Conservation (phyloP, 495 filamentous ascomycete genomes). For the Penicillium coffeae region DNA sequence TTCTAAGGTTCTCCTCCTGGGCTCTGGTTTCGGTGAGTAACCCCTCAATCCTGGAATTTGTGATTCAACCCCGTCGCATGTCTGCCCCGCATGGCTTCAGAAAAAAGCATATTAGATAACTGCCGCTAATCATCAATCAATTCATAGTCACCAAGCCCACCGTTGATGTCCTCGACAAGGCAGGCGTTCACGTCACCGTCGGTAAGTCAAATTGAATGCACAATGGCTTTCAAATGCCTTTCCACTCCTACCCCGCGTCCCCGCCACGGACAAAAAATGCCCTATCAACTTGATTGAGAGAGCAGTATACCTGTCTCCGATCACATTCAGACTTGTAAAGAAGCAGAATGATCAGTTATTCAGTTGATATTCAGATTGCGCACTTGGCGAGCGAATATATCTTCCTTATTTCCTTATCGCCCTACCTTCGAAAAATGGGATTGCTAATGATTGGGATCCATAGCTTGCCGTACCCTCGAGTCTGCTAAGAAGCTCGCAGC, state of each 20-base stretch:
- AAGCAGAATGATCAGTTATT: no score
- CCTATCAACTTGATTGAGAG: no score
- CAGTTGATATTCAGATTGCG: no score
- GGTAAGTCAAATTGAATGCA: conserved; percentile 50
- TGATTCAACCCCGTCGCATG: not conserved
- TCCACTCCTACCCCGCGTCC: conserved; percentile 5
- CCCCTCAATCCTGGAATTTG: not conserved
- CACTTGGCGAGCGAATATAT: no score
- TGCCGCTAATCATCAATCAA: conserved; percentile 4
- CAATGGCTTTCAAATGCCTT: not conserved
- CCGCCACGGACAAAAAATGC: no score
- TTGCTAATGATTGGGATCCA: conserved; percentile 6
- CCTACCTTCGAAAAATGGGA: not conserved
- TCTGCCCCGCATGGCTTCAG: conserved; percentile 26
- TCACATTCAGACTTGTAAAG: no score
- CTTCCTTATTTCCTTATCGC: no score
- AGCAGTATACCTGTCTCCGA: no score
- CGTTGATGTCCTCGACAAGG: conserved; percentile 69
- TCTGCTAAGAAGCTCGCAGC: conserved; percentile 68
- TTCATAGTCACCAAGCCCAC: conserved; percentile 67
- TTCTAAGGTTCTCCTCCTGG: conserved; percentile 66
- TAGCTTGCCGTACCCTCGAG: conserved; percentile 83
- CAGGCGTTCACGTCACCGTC: conserved; percentile 76
- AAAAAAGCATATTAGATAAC: conserved; percentile 5
- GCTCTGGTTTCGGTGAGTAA: conserved; percentile 63